Conservation (phyloP, 2,329 filamentous ascomycete species). For the Fusarium proliferatum region DNA sequence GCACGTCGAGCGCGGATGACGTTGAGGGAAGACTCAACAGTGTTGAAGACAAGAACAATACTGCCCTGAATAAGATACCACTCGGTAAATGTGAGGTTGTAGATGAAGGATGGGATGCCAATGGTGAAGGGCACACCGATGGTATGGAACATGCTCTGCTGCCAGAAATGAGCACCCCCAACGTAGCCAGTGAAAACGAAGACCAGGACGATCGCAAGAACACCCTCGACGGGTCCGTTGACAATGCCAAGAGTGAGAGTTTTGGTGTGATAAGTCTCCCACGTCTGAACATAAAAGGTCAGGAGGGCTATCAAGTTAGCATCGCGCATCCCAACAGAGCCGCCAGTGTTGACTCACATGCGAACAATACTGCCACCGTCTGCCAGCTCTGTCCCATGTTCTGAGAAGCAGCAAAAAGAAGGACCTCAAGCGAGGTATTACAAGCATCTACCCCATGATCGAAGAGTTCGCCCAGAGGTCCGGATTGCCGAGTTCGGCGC, state of each 20-base stretch:
- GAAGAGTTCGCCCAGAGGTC: slow-evolving; percentile 94
- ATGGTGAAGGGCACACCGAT: slow-evolving; percentile 73
- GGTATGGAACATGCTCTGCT: slow-evolving; percentile 79
- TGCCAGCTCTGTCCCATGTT: slow-evolving; percentile 94
- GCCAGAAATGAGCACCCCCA: slow-evolving; percentile 94
- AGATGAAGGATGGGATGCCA: slow-evolving; percentile 76
- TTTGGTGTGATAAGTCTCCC: slow-evolving; percentile 99
- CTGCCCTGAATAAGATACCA: slow-evolving; percentile 93
- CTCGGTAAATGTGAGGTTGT: slow-evolving; percentile 86
- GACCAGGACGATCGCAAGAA: slow-evolving; percentile 83
- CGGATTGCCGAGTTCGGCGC: slow-evolving; percentile 89
- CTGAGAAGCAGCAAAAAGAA: slow-evolving; percentile 91
- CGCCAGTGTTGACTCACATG: slow-evolving; percentile 64
- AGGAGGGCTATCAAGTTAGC: slow-evolving; percentile 70
- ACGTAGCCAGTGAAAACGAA: slow-evolving; percentile 86
- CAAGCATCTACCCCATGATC: slow-evolving; percentile 97
- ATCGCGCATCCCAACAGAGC: not conserved
- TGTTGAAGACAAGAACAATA: slow-evolving; percentile 86
- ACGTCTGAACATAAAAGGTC: slow-evolving; percentile 99
- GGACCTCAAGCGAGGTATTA: slow-evolving; percentile 93
- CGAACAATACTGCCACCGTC: slow-evolving; percentile 85
- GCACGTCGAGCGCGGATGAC: slow-evolving; percentile 84
- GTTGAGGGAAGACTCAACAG: slow-evolving; percentile 80
- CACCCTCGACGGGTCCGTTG: slow-evolving; percentile 94
- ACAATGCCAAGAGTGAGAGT: slow-evolving; percentile 91